Base-by-base conservation (phyloP, 345 rosid species). In the sweet orange (Citrus sinensis) region DNA sequence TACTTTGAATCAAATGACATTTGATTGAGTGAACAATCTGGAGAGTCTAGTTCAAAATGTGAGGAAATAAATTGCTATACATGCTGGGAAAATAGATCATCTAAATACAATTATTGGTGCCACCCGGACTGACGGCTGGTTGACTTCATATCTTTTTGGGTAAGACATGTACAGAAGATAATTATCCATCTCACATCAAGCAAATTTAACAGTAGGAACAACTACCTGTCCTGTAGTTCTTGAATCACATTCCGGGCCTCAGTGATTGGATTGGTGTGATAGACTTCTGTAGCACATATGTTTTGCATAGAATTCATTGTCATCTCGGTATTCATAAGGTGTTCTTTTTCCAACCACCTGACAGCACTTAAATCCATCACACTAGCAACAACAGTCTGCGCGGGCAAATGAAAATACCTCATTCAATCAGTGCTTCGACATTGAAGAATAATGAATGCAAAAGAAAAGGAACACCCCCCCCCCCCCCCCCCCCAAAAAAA, bases 211-310 rank as follows among this genome's bases (percentile, higher is more conserved):
- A 58, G 51, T 24, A 24, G 11, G 35, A 73, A 64, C 4, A 73
- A 54, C 76, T 76, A 90, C 80, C 81, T 71, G 70, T 49, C 76
- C 40, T 71, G 70, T 59, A 92, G 80, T 81, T 87, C 88, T 66
- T 82, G 80, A 51, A 90, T 80, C 25, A 82, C 39, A 59, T 82
- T 85, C 82, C 92, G 84, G 67, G 94, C 94, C 82, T 91, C 91
- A 2, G 74, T 75, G 51, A 87, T 88, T 46, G 84, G 83, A 76
- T 91, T 79, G 39, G 82, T 80, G 62, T 67, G 67, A 37, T 75
- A 64, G 80, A 93, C 91, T 79, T 91, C 91, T 70, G 30, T 56
- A 46, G 90, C 94, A 94, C 98, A 91, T 71, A 93, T 55, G 75
- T 88, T 88, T 78, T 78, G 87, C 86, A 87, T 68, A 42, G 84